These are phyloP conservation scores for Trichosanthes truncata DNA, from an alignment of 306 rosid species.

Conservation along the genomic window DNA sequence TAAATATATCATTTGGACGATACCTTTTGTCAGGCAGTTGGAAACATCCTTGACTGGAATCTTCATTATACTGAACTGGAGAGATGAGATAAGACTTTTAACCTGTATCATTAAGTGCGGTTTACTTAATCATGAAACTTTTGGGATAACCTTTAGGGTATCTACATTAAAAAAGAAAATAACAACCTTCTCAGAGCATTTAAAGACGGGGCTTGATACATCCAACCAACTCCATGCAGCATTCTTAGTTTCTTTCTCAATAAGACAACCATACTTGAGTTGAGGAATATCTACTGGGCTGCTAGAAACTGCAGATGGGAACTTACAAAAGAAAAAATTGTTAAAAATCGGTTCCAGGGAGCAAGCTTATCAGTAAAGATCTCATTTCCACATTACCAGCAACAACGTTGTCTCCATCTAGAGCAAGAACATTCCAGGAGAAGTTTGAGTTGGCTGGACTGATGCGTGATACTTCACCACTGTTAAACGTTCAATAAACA, in stretches of 20 bases:
- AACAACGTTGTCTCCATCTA: conserved; percentile 73
- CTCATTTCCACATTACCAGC: conserved; percentile 58
- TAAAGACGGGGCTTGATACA: conserved; percentile 42
- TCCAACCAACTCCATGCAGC: conserved; percentile 68
- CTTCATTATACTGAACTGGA: conserved; percentile 50
- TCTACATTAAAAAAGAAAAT: background rate
- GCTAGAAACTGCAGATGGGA: conserved; percentile 59
- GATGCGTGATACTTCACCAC: conserved; percentile 58
- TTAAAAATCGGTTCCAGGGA: background rate
- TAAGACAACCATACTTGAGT: conserved; percentile 60
- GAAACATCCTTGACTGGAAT: conserved; percentile 67
- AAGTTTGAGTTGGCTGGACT: conserved; percentile 56
- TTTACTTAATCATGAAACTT: conserved; percentile 5
- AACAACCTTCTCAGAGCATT: conserved; percentile 69
- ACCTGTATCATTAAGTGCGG: conserved; percentile 38
- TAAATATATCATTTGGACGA: background rate
- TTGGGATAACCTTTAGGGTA: background rate
- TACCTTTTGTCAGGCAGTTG: conserved; percentile 60
- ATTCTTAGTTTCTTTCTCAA: conserved; percentile 35
- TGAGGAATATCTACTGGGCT: conserved; percentile 81
- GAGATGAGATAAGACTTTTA: conserved; percentile 56
- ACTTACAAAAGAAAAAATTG: conserved; percentile 3
- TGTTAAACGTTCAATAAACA: conserved; percentile 23
- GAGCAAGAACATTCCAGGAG: conserved; percentile 69
- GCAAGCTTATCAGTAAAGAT: conserved; percentile 10